Conservation (phyloP, 345 rosid species). For the Citrus australasica region DNA sequence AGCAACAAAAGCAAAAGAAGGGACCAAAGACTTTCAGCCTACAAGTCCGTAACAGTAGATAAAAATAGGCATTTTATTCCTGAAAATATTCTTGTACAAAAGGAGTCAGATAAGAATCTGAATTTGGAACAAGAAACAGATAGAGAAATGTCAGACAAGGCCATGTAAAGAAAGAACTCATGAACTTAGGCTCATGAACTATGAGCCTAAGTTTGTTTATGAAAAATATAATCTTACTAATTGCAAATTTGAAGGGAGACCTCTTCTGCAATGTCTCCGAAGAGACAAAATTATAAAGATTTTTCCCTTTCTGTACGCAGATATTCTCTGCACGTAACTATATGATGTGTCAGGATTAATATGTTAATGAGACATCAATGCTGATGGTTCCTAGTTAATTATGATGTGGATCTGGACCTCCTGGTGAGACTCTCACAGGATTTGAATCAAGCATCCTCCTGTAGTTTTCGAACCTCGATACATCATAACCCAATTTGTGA, state of each 20-base stretch:
- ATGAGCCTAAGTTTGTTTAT: not conserved
- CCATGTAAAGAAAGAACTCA: not conserved
- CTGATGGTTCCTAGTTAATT: conserved; percentile 22
- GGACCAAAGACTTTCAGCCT: not conserved
- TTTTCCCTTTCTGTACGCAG: not conserved
- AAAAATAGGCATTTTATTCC: not conserved
- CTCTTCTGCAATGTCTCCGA: not conserved
- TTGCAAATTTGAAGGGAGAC: not conserved
- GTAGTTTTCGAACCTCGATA: not conserved
- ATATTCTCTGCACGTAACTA: not conserved
- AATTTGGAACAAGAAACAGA: not conserved
- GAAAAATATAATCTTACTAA: not conserved
- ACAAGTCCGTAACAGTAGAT: not conserved
- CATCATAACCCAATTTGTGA: conserved; percentile 22
- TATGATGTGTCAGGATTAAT: not conserved
- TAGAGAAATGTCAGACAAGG: not conserved
- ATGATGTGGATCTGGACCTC: conserved; percentile 51
- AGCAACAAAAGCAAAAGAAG: not conserved
- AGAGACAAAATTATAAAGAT: not conserved
- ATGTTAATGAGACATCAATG: conserved; percentile 1
- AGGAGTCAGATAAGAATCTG: not conserved
- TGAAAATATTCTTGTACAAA: not conserved
- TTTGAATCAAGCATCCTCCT: conserved; percentile 19
- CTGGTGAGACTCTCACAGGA: conserved; percentile 26
- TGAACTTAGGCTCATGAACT: no score